Evolutionary conservation across 495 filamentous ascomycete genomes (phyloP).

Genomic region (Penicillium roqueforti): DNA sequence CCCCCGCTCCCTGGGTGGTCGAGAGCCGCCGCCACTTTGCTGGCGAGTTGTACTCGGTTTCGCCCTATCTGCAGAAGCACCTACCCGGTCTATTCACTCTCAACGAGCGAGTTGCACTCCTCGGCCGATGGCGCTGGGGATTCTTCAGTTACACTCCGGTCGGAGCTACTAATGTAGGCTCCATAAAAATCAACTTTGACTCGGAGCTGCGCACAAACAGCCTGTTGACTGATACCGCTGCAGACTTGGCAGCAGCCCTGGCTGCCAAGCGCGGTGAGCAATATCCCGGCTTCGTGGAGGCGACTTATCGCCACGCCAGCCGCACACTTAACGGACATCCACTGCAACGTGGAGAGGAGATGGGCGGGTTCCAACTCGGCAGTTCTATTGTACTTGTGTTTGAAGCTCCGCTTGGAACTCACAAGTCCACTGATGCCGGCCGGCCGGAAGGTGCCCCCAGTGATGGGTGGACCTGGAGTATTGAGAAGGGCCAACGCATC

Average conservation of each 20-base stretch:
- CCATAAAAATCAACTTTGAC: slow-evolving; percentile 97
- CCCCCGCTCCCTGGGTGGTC: slow-evolving; percentile 88
- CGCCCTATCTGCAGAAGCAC: slow-evolving; percentile 86
- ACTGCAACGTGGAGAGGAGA: slow-evolving; percentile 83
- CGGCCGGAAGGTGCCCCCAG: slow-evolving; percentile 51
- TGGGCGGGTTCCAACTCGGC: slow-evolving; percentile 96
- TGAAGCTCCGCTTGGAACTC: slow-evolving; percentile 72
- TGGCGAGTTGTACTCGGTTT: slow-evolving; percentile 91
- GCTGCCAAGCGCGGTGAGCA: slow-evolving; percentile 71
- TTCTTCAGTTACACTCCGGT: slow-evolving; percentile 97
- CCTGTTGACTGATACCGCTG: slow-evolving; percentile 82
- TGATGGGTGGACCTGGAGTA: slow-evolving; percentile 75
- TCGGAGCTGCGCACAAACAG: slow-evolving; percentile 89
- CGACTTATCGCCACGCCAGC: slow-evolving; percentile 78
- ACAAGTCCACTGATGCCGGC: slow-evolving; percentile 62
- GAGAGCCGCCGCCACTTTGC: slow-evolving; percentile 91
- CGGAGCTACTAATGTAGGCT: slow-evolving; percentile 97
- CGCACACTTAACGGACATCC: slow-evolving; percentile 75
- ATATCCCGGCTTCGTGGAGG: slow-evolving; percentile 84
- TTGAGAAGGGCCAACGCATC: slow-evolving; percentile 80
- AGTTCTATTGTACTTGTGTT: slow-evolving; percentile 96
- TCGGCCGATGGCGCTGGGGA: slow-evolving; percentile 93
- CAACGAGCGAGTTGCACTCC: slow-evolving; percentile 90
- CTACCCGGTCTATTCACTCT: slow-evolving; percentile 92
- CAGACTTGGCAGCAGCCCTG: slow-evolving; percentile 73